Percentiles rank a stretch among this genome's conserved stretches.
Evolutionary conservation across 2,329 filamentous ascomycete species (phyloP).

Genomic region (Monosporascus sp.): DNA sequence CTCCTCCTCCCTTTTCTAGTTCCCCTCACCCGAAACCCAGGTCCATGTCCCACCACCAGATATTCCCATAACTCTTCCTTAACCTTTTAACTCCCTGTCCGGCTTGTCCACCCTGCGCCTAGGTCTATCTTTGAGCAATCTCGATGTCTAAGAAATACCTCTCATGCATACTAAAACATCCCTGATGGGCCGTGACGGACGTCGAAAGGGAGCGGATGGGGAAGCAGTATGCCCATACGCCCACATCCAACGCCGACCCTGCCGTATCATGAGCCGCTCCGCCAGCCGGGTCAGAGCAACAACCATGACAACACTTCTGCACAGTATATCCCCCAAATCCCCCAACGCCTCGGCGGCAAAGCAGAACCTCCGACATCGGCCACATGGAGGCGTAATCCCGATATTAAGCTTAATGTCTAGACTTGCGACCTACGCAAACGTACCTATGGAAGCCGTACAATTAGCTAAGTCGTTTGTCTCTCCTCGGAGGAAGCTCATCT

Average conservation of each 20-base stretch:
- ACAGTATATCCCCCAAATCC: background rate
- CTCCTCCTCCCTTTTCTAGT: background rate
- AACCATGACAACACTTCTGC: no score
- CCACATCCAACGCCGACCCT: background rate
- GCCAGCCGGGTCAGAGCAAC: no score
- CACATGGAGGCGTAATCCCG: background rate
- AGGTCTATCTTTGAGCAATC: no score
- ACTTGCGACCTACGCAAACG: constrained; percentile 58
- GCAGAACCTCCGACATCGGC: background rate
- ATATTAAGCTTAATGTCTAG: constrained; percentile 23
- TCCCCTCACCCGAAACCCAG: background rate
- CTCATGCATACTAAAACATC: no score
- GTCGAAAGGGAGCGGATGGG: no score
- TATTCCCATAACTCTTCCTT: no score
- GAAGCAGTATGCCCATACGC: background rate
- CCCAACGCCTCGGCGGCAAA: background rate
- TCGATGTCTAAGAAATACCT: no score
- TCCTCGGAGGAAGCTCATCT: constrained; percentile 24
- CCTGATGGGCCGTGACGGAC: no score
- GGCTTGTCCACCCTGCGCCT: no score
- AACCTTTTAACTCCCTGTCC: no score
- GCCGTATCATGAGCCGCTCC: no score
- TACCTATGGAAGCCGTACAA: constrained; percentile 37
- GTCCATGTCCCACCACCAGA: no score
- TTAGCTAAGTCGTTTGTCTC: background rate